These are phyloP conservation scores for Mycena chlorophos DNA, from an alignment of 768 basidiomycete species.

Conservation along the genomic window DNA sequence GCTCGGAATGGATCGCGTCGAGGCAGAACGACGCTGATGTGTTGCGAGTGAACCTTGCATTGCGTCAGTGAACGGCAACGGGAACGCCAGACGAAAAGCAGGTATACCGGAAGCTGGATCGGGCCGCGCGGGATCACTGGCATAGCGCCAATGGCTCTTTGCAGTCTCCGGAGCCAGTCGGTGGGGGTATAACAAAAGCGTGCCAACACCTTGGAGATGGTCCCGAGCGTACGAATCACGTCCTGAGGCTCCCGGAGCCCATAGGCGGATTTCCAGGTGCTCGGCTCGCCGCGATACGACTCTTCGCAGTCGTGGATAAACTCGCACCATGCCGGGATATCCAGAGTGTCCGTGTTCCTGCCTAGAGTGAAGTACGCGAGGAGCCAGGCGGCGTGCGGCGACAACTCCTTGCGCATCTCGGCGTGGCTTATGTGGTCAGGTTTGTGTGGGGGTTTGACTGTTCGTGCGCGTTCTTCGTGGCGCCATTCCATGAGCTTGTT, in stretches of 20 bases:
- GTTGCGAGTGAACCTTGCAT: too few relatives aligned
- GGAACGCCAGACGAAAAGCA: too few relatives aligned
- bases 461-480: not conserved
- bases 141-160: too few relatives aligned
- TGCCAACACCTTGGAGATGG: constrained; percentile 24
- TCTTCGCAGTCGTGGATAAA: constrained; percentile 37
- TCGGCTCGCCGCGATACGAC: not conserved
- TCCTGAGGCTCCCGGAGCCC: constrained; percentile 15
- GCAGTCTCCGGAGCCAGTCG: constrained; percentile 29
- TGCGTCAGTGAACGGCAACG: too few relatives aligned
- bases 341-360: constrained; percentile 32
- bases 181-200: constrained; percentile 33
- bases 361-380: constrained; percentile 46
- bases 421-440: constrained; percentile 42
- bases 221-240: constrained; percentile 4
- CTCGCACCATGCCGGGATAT: constrained; percentile 46
- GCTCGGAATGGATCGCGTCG: too few relatives aligned
- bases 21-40: too few relatives aligned
- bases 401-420: constrained; percentile 52
- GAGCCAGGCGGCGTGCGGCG: constrained; percentile 60
- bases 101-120: too few relatives aligned
- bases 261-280: constrained; percentile 23
- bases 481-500: not conserved
- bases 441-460: constrained; percentile 12
- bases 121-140: too few relatives aligned